These are phyloP conservation scores for Apiospora aurea DNA, from an alignment of 2,329 filamentous ascomycete species.

Conservation along the genomic window DNA sequence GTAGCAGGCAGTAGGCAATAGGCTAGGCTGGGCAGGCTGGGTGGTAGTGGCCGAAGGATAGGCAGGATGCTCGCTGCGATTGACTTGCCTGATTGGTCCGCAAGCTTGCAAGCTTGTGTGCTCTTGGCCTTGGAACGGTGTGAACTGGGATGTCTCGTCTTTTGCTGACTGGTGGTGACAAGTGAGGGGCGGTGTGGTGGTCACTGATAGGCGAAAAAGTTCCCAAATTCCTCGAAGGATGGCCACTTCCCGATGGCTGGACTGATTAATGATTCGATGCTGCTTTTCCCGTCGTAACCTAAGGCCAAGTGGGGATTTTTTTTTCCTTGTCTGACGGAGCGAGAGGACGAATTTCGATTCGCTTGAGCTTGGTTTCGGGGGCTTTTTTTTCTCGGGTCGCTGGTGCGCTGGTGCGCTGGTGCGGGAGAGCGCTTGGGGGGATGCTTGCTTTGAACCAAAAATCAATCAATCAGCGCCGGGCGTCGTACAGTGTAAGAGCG, in stretches of 20 bases:
- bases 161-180: not conserved
- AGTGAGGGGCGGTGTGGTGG: slow-evolving; percentile 19
- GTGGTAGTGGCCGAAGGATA: not conserved
- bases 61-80: not conserved
- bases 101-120: slow-evolving; percentile 13
- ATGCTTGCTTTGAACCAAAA: slow-evolving; percentile 7
- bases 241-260: slow-evolving; percentile 7
- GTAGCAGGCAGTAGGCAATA: not conserved
- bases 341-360: slow-evolving; percentile 8
- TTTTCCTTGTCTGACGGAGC: slow-evolving; percentile 6
- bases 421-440: not conserved
- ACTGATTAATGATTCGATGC: slow-evolving; percentile 6
- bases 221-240: not conserved
- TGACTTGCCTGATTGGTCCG: slow-evolving; percentile 24
- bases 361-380: slow-evolving; percentile 1
- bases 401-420: slow-evolving; percentile 17
- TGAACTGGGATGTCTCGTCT: not conserved
- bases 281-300: slow-evolving; percentile 5
- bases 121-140: slow-evolving; percentile 9
- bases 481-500: not conserved
- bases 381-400: not conserved
- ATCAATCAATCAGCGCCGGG: slow-evolving; percentile 2
- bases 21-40: not conserved
- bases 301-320: not conserved
- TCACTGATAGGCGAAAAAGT: slow-evolving; percentile 16